phyloP scores from a whole-genome alignment of 257 asterid genomes.

The Solanum etuberosum region DNA sequence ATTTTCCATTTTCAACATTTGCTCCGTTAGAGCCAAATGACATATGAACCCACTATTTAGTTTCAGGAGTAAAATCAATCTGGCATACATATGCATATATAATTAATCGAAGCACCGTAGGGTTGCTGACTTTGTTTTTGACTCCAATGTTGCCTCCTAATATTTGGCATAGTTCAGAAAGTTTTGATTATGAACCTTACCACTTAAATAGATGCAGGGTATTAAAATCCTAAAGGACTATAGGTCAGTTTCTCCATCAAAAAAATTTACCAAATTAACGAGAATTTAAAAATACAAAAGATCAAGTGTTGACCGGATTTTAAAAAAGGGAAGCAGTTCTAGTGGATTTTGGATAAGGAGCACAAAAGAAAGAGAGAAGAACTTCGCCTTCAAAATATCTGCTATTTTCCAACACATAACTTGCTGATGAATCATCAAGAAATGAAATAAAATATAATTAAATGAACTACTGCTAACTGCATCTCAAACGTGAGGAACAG shows the following conservation, averaged over 20 bases:
- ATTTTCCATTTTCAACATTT: background rate
- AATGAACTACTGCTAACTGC: background rate
- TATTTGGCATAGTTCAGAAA: background rate
- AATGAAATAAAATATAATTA: background rate
- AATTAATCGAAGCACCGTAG: background rate
- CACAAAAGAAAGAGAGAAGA: background rate
- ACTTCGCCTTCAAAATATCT: background rate
- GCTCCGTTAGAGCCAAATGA: background rate
- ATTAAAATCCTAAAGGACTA: background rate
- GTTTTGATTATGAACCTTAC: background rate
- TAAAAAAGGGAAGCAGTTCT: background rate
- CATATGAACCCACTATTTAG: background rate
- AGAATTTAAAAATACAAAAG: background rate
- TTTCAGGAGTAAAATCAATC: background rate
- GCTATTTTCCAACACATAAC: background rate
- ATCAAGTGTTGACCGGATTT: background rate
- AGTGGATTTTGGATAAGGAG: background rate
- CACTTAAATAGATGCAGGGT: background rate
- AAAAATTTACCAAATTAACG: background rate
- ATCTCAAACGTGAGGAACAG: background rate
- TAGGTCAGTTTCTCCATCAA: background rate
- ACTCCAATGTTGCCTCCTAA: background rate
- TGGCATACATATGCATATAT: background rate
- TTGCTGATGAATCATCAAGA: background rate
- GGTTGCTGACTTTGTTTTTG: background rate